A percentile compares a stretch with the other conserved stretches of the same genome.
phyloP scores from a whole-genome alignment of 1,284 basidiomycete genomes.

The Coniferiporia sulphurascens region DNA sequence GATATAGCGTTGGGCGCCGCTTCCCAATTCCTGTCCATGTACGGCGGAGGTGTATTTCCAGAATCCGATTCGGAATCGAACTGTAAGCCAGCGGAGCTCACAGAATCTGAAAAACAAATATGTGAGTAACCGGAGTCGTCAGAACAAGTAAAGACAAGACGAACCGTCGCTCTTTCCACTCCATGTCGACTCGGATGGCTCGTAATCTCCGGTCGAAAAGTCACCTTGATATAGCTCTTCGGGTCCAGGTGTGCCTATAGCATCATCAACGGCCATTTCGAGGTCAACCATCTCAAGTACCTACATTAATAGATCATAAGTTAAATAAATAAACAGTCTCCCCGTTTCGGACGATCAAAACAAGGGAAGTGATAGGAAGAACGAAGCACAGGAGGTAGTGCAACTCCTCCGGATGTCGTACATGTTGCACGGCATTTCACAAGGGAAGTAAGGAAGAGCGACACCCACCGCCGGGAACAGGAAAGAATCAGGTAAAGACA shows the following conservation, averaged over 20 bases:
- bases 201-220: not conserved
- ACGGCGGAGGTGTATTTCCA: not conserved
- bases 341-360: constrained; percentile 3
- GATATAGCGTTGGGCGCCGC: not conserved
- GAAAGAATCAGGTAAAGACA: constrained; percentile 16
- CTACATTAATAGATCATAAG: constrained; percentile 31
- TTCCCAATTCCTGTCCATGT: constrained; percentile 7
- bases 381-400: constrained; percentile 29
- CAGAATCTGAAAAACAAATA: not conserved
- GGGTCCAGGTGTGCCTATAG: not conserved
- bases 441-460: constrained; percentile 18
- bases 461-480: constrained; percentile 29
- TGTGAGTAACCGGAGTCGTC: not conserved
- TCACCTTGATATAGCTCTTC: not conserved
- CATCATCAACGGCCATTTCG: constrained; percentile 8
- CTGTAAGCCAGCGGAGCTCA: constrained; percentile 8
- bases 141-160: not conserved
- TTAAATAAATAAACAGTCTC: constrained; percentile 15
- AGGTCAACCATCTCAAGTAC: constrained; percentile 39
- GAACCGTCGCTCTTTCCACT: not conserved
- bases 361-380: constrained; percentile 31
- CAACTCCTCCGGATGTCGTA: constrained; percentile 36
- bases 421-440: constrained; percentile 36
- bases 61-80: constrained; percentile 8
- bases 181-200: constrained; percentile 10